These are phyloP conservation scores for Fusarium hostae DNA, from an alignment of 2,329 filamentous ascomycete genomes.

Conservation along the genomic window DNA sequence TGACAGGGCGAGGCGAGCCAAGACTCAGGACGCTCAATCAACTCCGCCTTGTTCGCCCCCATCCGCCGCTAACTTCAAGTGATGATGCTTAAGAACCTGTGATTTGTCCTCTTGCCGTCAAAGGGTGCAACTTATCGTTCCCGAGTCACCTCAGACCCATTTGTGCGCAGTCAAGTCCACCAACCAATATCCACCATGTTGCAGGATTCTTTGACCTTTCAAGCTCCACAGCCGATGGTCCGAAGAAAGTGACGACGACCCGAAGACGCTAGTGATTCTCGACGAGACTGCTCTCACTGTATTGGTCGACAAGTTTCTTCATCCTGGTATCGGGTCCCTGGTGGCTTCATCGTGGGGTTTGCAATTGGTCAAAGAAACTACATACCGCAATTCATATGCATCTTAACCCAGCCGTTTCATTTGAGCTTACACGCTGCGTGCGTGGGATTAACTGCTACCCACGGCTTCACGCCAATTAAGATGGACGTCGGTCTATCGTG, in stretches of 20 bases:
- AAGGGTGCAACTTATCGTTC: constrained; percentile 22
- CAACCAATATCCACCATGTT: constrained; percentile 28
- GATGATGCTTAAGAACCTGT: not conserved
- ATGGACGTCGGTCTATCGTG: constrained; percentile 4
- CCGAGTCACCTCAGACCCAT: constrained; percentile 19
- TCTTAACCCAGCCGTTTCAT: constrained; percentile 3
- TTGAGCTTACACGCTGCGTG: constrained; percentile 19
- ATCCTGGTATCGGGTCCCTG: constrained; percentile 10
- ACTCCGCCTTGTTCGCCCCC: constrained; percentile 2
- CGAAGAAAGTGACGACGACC: constrained; percentile 45
- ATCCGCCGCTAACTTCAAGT: constrained; percentile 8
- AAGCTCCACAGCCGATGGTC: constrained; percentile 43
- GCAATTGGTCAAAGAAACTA: constrained; percentile 35
- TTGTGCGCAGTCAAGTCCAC: constrained; percentile 27
- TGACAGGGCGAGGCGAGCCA: not conserved
- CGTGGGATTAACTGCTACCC: constrained; percentile 9
- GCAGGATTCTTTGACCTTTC: constrained; percentile 17
- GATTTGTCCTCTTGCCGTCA: constrained; percentile 35
- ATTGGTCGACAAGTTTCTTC: constrained; percentile 33
- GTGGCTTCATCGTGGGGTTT: constrained; percentile 8
- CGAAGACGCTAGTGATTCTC: constrained; percentile 42
- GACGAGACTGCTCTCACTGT: constrained; percentile 13
- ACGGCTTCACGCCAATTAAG: constrained; percentile 25
- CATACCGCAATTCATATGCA: constrained; percentile 17
- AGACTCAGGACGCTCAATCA: not conserved